Percentiles rank a stretch among this genome's conserved stretches.
phyloP scores from a whole-genome alignment of 1,284 basidiomycete genomes.

The Termitomyces sp. region DNA sequence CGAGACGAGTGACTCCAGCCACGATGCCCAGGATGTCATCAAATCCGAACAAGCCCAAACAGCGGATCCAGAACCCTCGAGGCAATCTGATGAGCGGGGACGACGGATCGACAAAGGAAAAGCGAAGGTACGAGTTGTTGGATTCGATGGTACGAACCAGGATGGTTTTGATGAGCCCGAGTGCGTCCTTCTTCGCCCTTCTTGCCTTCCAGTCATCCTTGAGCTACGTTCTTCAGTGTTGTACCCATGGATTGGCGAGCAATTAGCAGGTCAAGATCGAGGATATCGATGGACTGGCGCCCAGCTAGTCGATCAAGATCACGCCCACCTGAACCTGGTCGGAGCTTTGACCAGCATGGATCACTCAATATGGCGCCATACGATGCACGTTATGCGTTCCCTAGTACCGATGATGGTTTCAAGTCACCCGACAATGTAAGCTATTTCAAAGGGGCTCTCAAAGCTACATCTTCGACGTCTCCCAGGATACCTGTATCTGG shows the following conservation, averaged over 20 bases:
- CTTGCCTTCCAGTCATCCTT: constrained; percentile 2
- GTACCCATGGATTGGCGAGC: constrained; percentile 91
- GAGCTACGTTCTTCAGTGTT: constrained; percentile 33
- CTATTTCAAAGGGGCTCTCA: constrained; percentile 20
- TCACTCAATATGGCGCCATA: constrained; percentile 26
- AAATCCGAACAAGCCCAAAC: constrained; percentile 11
- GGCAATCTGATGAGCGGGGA: constrained; percentile 49
- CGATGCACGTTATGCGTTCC: constrained; percentile 42
- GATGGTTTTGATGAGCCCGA: constrained; percentile 69
- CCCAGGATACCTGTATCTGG: constrained; percentile 46
- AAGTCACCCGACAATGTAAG: constrained; percentile 21
- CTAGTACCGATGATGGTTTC: constrained; percentile 28
- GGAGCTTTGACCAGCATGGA: constrained; percentile 40
- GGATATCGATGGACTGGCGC: constrained; percentile 84
- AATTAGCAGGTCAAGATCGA: constrained; percentile 87
- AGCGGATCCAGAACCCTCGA: constrained; percentile 18
- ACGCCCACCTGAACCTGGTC: constrained; percentile 50
- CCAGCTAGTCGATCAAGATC: constrained; percentile 72
- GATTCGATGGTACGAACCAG: constrained; percentile 72
- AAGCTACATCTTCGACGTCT: constrained; percentile 27
- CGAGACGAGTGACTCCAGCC: constrained; percentile 16
- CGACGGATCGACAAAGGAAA: constrained; percentile 74
- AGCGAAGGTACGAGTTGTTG: constrained; percentile 65
- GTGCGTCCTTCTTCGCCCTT: constrained; percentile 50
- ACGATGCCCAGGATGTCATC: constrained; percentile 9